A percentile compares a stretch with the other conserved stretches of the same genome.
These are phyloP conservation scores for Chenopodium formosanum DNA, from an alignment of 148 eudicot genomes.

Conservation along the genomic window DNA sequence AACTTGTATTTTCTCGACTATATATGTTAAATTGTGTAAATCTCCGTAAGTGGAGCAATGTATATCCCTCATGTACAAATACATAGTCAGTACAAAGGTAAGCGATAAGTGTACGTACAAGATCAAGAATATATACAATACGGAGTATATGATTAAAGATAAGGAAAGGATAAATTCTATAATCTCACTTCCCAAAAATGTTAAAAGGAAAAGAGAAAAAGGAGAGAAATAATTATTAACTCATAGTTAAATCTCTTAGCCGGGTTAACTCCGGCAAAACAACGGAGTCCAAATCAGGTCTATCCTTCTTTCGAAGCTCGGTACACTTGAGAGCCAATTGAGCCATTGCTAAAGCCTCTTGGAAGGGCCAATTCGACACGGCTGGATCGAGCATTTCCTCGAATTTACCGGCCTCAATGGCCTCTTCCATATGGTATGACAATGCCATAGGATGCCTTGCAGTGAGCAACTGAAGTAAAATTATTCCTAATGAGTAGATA, in stretches of 20 bases:
- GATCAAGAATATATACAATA: too few species aligned
- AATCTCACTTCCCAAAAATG: too few species aligned
- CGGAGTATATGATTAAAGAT: too few species aligned
- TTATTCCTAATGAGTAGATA: conserved; percentile 67
- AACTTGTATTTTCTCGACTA: too few species aligned
- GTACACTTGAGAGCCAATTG: conserved; percentile 64
- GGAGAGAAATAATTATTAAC: conserved; percentile 8
- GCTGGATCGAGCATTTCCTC: conserved; percentile 52
- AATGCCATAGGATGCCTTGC: conserved; percentile 70
- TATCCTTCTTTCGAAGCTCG: conserved; percentile 69
- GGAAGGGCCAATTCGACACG: conserved; percentile 63
- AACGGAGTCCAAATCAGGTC: conserved; percentile 62
- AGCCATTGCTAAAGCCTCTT: conserved; percentile 51
- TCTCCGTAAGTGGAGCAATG: too few species aligned
- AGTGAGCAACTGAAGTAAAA: conserved; percentile 66
- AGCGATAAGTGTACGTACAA: too few species aligned
- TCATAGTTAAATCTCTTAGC: conserved; percentile 37
- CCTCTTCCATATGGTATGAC: conserved; percentile 48
- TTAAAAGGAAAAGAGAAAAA: background rate
- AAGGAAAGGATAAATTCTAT: too few species aligned
- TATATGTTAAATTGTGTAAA: too few species aligned
- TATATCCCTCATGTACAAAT: too few species aligned
- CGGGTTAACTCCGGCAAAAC: conserved; percentile 60
- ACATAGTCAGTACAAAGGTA: too few species aligned
- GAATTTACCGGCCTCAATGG: conserved; percentile 49